Conservation (phyloP, 2,329 filamentous ascomycete species). For the Arthrobotrys iridis region DNA sequence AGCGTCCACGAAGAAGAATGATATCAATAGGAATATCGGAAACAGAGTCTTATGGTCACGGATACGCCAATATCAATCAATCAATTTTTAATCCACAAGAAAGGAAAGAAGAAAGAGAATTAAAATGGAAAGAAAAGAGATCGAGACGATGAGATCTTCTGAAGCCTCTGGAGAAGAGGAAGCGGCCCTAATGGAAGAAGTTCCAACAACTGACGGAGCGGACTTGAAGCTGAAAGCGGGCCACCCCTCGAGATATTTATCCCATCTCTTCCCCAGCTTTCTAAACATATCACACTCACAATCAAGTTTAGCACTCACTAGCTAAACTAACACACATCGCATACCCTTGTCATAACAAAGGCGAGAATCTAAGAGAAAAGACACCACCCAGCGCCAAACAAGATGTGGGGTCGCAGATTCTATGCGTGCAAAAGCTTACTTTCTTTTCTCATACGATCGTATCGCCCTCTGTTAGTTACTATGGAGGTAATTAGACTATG, state of each 20-base stretch:
- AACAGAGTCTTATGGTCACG: too few relatives aligned
- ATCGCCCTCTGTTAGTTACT: too few relatives aligned
- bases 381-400: constrained; percentile 39
- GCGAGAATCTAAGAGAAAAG: background rate
- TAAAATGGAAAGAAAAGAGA: background rate
- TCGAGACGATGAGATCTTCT: background rate
- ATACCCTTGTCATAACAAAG: constrained; percentile 45
- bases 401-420: constrained; percentile 19
- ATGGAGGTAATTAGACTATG: too few relatives aligned
- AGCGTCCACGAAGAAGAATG: background rate
- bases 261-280: constrained; percentile 28
- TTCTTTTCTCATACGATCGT: too few relatives aligned
- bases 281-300: constrained; percentile 27
- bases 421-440: constrained; percentile 5
- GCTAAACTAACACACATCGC: background rate
- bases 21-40: background rate
- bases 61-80: too few relatives aligned
- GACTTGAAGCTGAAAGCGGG: constrained; percentile 39
- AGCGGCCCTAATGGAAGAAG: constrained; percentile 18
- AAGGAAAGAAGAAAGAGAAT: background rate
- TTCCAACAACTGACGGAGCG: constrained; percentile 31
- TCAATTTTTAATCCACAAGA: background rate
- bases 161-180: constrained; percentile 22
- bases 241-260: constrained; percentile 44
- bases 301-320: background rate